Evolutionary conservation across 129 eudicot genomes (phyloP), one percentile per base, ranked within the genome.

Genomic region (Mikania micrantha): DNA sequence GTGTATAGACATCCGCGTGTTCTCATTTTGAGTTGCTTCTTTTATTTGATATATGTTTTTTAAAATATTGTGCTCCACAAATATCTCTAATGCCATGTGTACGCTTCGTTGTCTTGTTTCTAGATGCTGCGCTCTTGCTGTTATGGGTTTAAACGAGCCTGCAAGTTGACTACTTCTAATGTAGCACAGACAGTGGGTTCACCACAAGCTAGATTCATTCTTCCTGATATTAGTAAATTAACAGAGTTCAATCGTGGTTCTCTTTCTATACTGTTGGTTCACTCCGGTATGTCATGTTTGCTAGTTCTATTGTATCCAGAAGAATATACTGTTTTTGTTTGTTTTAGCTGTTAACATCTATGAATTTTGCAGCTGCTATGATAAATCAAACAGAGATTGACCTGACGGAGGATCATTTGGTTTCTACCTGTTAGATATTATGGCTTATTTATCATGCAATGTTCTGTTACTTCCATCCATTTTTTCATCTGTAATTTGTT

Each of bases 211-310:
- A 81, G 74, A 27, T 94, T 94, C 71, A 76, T 84, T 70, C 88
- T 94, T 31, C 99, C 99, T 56, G 99, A 94, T 76, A 80, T 86
- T 21, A 77, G 74, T 68, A 86, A 82, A 66, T 75, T 89, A 64
- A 71, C 69, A 44, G 93, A 84, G 42, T 75, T 81, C 68, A 78
- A 67, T 64, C 76, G 88, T 38, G 88, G 95, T 34, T 77, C 92
- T 64, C 78, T 82, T 75, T 49, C 72, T 44, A 78, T 94, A 59
- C 79, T 89, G 81, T 85, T 94, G 73, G 78, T 89, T 57, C 85
- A 95, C 79, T 86, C 83, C 67, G 96, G 99, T 94, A 94, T 75
- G 86, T 8, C 53, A 41, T 52, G 9, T 66, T 44, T 66, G 16
- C 10, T 12, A 38, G 3, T 70, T 57, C 52, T 16, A 19, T 34